Conservation (phyloP, 768 basidiomycete genomes). For the Lyophyllum shimeji region DNA sequence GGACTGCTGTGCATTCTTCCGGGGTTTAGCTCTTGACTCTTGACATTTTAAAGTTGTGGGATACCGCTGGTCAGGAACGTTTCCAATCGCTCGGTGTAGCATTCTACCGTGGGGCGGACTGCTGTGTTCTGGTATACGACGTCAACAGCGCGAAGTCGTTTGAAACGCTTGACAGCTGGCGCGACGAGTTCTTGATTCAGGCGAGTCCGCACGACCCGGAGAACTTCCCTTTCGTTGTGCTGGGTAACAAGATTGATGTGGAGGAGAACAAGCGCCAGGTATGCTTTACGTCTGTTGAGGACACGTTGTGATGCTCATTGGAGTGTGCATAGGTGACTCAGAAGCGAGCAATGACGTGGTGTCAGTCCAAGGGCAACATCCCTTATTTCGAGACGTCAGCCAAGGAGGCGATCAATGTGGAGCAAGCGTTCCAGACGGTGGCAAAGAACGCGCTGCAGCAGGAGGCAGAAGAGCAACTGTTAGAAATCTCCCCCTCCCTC, state of each 20-base stretch:
- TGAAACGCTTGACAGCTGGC: conserved; percentile 98
- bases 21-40: conserved; percentile 4
- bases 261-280: conserved; percentile 99
- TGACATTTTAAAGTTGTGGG: conserved; percentile 73
- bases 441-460: conserved; percentile 99
- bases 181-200: conserved; percentile 98
- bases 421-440: conserved; percentile 99
- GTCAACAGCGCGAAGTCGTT: conserved; percentile 99
- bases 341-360: conserved; percentile 99
- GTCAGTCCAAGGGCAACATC: conserved; percentile 98
- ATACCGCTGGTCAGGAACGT: conserved; percentile 98
- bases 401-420: conserved; percentile 99
- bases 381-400: conserved; percentile 99
- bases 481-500: conserved; percentile 27
- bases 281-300: conserved; percentile 17
- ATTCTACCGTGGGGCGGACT: conserved; percentile 98
- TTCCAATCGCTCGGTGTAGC: conserved; percentile 99
- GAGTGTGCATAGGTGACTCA: conserved; percentile 77
- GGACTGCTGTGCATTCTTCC: not conserved
- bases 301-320: conserved; percentile 8
- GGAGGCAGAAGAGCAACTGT: conserved; percentile 96
- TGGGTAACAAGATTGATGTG: conserved; percentile 99
- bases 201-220: conserved; percentile 98
- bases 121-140: conserved; percentile 98
- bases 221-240: conserved; percentile 98